These are phyloP conservation scores for Sphaerulina populicola DNA, from an alignment of 2,329 filamentous ascomycete genomes.

Conservation along the genomic window DNA sequence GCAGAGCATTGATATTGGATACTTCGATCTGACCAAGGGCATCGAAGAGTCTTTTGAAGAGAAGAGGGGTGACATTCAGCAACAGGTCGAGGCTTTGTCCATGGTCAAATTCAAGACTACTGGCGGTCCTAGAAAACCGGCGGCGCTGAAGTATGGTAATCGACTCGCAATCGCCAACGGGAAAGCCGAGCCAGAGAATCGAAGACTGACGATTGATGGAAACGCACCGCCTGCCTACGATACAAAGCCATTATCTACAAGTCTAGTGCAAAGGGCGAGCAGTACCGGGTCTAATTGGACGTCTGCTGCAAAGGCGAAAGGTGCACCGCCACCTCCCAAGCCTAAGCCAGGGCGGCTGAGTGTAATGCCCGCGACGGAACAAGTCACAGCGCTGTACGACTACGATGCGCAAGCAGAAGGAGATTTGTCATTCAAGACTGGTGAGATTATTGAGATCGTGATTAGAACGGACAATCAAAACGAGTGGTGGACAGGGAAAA, in stretches of 20 bases:
- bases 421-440: slow-evolving; percentile 80
- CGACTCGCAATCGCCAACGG: slow-evolving; percentile 32
- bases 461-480: slow-evolving; percentile 70
- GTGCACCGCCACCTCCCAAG: slow-evolving; percentile 44
- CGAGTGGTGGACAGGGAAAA: slow-evolving; percentile 89
- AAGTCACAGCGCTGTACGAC: slow-evolving; percentile 85
- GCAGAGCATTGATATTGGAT: slow-evolving; percentile 94
- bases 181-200: slow-evolving; percentile 23
- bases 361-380: slow-evolving; percentile 57
- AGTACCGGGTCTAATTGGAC: slow-evolving; percentile 35
- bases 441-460: slow-evolving; percentile 84
- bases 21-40: slow-evolving; percentile 86
- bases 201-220: slow-evolving; percentile 22
- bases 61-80: slow-evolving; percentile 82
- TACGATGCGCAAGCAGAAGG: slow-evolving; percentile 93
- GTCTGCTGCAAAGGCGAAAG: slow-evolving; percentile 42
- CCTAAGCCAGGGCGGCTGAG: slow-evolving; percentile 64
- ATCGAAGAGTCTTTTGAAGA: slow-evolving; percentile 83
- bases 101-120: slow-evolving; percentile 91
- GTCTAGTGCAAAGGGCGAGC: slow-evolving; percentile 27
- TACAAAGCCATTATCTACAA: slow-evolving; percentile 6
- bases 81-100: slow-evolving; percentile 69
- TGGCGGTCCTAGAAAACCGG: slow-evolving; percentile 52
- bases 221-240: slow-evolving; percentile 27
- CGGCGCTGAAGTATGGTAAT: slow-evolving; percentile 43